Base-by-base conservation (phyloP, 257 asterid species). In the Nicotiana tomentosiformis region DNA sequence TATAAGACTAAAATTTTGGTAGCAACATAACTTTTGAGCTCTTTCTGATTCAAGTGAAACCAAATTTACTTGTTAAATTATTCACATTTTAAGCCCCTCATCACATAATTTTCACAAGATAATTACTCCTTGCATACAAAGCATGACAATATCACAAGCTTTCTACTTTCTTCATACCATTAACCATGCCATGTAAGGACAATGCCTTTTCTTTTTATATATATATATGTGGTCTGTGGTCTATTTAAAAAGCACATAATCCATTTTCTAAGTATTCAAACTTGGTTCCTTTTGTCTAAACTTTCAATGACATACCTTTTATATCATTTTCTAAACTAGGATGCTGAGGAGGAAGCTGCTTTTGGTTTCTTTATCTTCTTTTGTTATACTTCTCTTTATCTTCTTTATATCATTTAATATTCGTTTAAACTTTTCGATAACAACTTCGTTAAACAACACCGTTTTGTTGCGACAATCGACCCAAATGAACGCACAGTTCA, bases 331-430 rank as follows among this genome's bases (percentile, higher is more conserved):
- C 53, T 26, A 70, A 82, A 7, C 9, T 65, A 26, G 37, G 78
- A 88, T 88, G 91, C 35, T 15, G 29, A 80, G 58, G 74, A 84
- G 35, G 3, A 46, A 64, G 1, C 6, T 87, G 69, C 33, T 88
- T 49, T 84, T 84, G 26, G 78, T 82, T 82, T 83, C 74, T 80
- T 56, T 91, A 67, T 84, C 87, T 5, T 78, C 84, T 30, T 39
- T 89, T 61, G 78, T 81, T 11, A 70, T 89, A 33, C 30, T 86
- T 72, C 64, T 94, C 77, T 86, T 88, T 77, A 49, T 85, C 66
- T 88, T 85, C 82, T 88, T 90, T 87, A 80, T 88, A 68, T 49
- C 88, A 64, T 90, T 85, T 87, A 89, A 46, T 87, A 81, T 86
- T 88, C 69, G 35, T 20, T 87, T 88, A 85, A 89, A 87, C 10